These are phyloP conservation scores for Daedaleopsis nitida DNA, from an alignment of 768 basidiomycete species.

Conservation along the genomic window DNA sequence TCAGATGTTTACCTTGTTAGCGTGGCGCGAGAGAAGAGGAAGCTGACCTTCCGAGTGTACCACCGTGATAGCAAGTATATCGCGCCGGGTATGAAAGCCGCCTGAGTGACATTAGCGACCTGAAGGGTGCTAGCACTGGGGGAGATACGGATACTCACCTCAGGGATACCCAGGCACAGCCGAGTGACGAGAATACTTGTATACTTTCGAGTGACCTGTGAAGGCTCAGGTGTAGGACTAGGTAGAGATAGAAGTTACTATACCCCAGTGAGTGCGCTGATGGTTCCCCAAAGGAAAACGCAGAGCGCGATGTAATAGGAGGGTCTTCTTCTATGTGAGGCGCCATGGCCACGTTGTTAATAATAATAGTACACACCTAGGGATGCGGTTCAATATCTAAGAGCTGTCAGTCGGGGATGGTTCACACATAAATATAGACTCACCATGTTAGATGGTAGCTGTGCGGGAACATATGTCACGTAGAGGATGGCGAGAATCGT, in stretches of 20 bases:
- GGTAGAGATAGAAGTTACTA: neutral
- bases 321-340: constrained; percentile 41
- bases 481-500: constrained; percentile 55
- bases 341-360: neutral
- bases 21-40: neutral
- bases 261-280: constrained; percentile 65
- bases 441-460: constrained; percentile 71
- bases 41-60: constrained; percentile 38
- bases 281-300: constrained; percentile 63
- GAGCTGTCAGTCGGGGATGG: neutral
- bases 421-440: constrained; percentile 17
- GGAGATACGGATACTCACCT: constrained; percentile 43
- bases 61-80: constrained; percentile 41
- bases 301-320: constrained; percentile 63
- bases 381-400: constrained; percentile 57
- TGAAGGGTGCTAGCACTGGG: neutral
- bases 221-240: neutral
- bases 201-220: constrained; percentile 55
- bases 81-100: constrained; percentile 66
- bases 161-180: constrained; percentile 64
- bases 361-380: constrained; percentile 38
- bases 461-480: constrained; percentile 62
- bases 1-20: constrained; percentile 10
- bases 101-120: constrained; percentile 30
- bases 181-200: constrained; percentile 57